These are phyloP conservation scores for Oxyria digyna DNA, from an alignment of 148 eudicot genomes.

Conservation along the genomic window DNA sequence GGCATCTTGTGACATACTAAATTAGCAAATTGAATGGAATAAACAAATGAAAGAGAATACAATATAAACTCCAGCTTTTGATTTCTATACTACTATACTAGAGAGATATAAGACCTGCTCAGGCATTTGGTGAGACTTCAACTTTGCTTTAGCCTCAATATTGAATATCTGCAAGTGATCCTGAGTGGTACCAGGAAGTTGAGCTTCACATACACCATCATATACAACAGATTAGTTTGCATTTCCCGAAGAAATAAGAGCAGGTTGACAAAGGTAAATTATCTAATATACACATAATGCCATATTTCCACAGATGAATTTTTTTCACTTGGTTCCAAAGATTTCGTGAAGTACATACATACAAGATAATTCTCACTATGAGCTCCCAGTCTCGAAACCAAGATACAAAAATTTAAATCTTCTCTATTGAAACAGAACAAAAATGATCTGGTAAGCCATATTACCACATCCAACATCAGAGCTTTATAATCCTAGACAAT, in stretches of 20 bases:
- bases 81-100: too few relatives aligned
- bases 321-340: background rate
- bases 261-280: background rate
- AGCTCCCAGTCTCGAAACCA: background rate
- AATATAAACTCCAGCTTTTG: background rate
- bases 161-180: conserved; percentile 96
- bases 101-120: conserved; percentile 56
- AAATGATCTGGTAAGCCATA: background rate
- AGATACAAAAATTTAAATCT: background rate
- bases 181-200: conserved; percentile 92
- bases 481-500: background rate
- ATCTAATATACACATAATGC: background rate
- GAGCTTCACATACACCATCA: conserved; percentile 40
- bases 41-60: background rate
- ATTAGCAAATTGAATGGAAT: background rate
- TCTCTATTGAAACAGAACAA: background rate
- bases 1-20: background rate
- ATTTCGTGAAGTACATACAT: background rate
- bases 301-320: background rate
- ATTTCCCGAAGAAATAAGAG: background rate
- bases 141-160: conserved; percentile 82
- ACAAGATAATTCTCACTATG: background rate
- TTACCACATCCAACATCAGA: background rate
- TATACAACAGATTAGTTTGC: background rate
- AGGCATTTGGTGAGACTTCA: conserved; percentile 97